Evolutionary conservation across 169 alveolate genomes (phyloP).

Genomic region (Plasmodium berghei): DNA sequence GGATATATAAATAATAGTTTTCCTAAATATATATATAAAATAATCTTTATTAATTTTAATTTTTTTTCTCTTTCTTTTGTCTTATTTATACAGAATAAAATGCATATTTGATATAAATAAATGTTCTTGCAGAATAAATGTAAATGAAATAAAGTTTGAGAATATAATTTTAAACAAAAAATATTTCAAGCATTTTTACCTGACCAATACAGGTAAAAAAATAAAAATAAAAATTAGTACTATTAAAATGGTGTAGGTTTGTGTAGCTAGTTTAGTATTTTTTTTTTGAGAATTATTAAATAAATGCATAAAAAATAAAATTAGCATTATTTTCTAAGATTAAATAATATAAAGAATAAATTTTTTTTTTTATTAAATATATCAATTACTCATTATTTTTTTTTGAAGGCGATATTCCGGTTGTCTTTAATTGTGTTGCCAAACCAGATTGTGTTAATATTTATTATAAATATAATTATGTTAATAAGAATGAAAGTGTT

Average conservation of each 20-base stretch:
- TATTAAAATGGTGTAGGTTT: not conserved
- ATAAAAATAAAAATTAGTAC: not conserved
- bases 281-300: not conserved
- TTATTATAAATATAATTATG: slow-evolving; percentile 26
- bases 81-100: slow-evolving; percentile 12
- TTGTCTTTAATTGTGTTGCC: slow-evolving; percentile 26
- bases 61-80: not conserved
- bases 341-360: too few species aligned
- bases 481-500: slow-evolving; percentile 34
- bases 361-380: too few species aligned
- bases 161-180: slow-evolving; percentile 36
- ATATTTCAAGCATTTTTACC: slow-evolving; percentile 32
- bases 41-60: not conserved
- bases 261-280: not conserved
- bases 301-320: too few species aligned
- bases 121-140: slow-evolving; percentile 20
- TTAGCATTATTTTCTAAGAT: too few species aligned
- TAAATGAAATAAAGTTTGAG: slow-evolving; percentile 43
- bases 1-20: not conserved
- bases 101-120: slow-evolving; percentile 29
- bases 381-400: too few species aligned
- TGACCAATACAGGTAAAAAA: slow-evolving; percentile 49
- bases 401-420: slow-evolving; percentile 27
- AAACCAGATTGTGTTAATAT: slow-evolving; percentile 54
- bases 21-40: not conserved